Evolutionary conservation across 148 eudicot species (phyloP).

Genomic region (Camellia japonica): DNA sequence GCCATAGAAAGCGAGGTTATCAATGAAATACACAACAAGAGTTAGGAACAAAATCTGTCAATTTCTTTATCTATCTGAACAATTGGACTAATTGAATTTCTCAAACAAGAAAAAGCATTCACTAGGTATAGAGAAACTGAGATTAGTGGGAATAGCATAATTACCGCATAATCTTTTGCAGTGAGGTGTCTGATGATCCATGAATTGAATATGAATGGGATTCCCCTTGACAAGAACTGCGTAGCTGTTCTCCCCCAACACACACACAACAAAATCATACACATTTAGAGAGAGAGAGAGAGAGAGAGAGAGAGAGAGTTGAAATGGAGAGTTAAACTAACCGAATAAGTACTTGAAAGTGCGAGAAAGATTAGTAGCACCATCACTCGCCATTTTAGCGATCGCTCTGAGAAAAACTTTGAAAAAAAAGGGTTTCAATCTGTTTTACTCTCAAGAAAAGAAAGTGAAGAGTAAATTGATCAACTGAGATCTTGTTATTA

Average conservation of each 20-base stretch:
- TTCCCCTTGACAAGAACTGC: conserved; percentile 86
- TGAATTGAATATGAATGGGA: conserved; percentile 87
- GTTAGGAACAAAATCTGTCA: no score
- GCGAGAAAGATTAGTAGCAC: conserved; percentile 60
- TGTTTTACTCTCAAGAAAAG: background rate
- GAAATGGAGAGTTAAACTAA: conserved; percentile 20
- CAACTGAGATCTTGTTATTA: no score
- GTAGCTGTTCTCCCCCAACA: conserved; percentile 52
- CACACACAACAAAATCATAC: background rate
- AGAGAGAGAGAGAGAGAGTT: background rate
- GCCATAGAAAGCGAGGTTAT: no score
- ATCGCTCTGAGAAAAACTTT: background rate
- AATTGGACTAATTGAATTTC: no score
- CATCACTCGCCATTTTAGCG: conserved; percentile 10
- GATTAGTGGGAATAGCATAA: no score
- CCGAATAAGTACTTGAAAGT: conserved; percentile 92
- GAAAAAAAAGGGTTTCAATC: background rate
- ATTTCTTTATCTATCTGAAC: no score
- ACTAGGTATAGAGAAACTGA: no score
- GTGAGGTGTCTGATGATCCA: conserved; percentile 95
- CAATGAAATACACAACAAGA: no score
- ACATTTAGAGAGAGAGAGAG: background rate
- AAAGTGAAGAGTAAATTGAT: background rate
- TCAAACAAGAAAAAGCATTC: no score
- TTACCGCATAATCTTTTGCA: conserved; percentile 85